Evolutionary conservation across 441 rosid species (phyloP).

Genomic region (Gossypium schwendimanii): DNA sequence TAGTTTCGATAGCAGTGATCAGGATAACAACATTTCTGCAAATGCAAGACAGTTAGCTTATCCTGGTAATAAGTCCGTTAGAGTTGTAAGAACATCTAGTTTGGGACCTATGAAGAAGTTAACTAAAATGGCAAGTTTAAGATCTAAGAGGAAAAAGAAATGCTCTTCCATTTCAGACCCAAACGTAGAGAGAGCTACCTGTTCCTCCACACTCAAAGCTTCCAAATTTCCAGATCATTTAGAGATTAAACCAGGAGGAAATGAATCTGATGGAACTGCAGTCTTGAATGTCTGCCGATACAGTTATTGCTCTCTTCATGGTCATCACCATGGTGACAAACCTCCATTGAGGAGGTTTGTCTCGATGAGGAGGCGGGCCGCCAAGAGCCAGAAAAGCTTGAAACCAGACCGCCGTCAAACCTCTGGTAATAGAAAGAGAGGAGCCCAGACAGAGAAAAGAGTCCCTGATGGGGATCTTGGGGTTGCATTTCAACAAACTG

Average conservation of each 20-base stretch:
- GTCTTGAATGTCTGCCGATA: constrained; percentile 46
- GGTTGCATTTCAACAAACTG: constrained; percentile 18
- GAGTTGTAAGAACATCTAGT: constrained; percentile 29
- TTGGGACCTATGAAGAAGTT: constrained; percentile 37
- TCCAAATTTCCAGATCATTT: constrained; percentile 40
- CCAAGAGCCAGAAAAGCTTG: constrained; percentile 44
- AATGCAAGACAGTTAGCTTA: constrained; percentile 14
- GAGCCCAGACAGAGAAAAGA: constrained; percentile 16
- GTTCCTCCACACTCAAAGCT: constrained; percentile 74
- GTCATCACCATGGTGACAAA: constrained; percentile 39
- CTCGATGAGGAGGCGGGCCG: constrained; percentile 49
- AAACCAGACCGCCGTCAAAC: constrained; percentile 31
- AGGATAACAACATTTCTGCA: constrained; percentile 3
- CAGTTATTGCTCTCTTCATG: constrained; percentile 84
- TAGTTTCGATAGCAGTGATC: constrained; percentile 19
- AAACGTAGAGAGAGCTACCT: constrained; percentile 49
- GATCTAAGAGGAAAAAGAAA: constrained; percentile 28
- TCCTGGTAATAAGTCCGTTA: constrained; percentile 27
- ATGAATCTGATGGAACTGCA: constrained; percentile 26
- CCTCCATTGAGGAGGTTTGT: constrained; percentile 57
- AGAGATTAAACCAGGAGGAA: constrained; percentile 29
- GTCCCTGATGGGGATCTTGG: constrained; percentile 19
- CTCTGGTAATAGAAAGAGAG: constrained; percentile 34
- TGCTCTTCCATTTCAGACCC: constrained; percentile 13
- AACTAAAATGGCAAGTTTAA: constrained; percentile 37